Base-by-base conservation (phyloP, 2,329 filamentous ascomycete genomes). In the Trichoderma harzianum region DNA sequence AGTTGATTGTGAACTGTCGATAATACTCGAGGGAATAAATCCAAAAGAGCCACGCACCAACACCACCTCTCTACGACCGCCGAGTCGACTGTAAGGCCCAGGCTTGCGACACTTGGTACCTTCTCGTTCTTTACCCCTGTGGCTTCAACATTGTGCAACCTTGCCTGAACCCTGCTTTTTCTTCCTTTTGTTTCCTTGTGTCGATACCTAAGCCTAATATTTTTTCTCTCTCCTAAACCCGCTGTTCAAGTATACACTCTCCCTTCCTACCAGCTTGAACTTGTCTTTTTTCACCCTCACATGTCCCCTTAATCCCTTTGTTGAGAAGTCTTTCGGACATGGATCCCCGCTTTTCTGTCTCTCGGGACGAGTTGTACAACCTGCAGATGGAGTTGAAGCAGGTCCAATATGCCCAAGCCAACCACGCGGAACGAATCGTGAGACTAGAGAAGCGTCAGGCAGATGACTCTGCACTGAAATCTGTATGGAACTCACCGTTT, bases 401-500 rank as follows among this genome's bases (percentile, higher is more conserved):
- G 81, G 84, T 92, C 73, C 89, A 92, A 76, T 84, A 87, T 78
- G 84, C 88, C 73, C 90, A 91, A 79, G 86, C 82, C 74, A 87
- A 85, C 76, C 89, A 92, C 81, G 85, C 87, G 72, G 90, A 92
- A 75, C 84, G 90, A 78, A 79, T 92, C 69, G 81, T 86, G 73
- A 84, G 88, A 74, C 80, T 92, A 66, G 90, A 92, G 79, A 90
- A 90, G 77, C 89, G 89, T 61, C 89, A 91, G 78, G 89, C 89
- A 39, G 90, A 91, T 75, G 89, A 92, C 81, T 88, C 88, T 64
- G 87, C 88, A 36, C 82, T 92, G 73, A 97, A 95, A 82, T 97
- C 93, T 73, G 92, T 97, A 71, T 99, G 96, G 96, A 91, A 92
- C 75, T 97, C 95, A 70, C 95, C 95, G 18, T 98, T 98, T 79